Conservation (phyloP, 257 asterid genomes). For the Solanum sejunctum region DNA sequence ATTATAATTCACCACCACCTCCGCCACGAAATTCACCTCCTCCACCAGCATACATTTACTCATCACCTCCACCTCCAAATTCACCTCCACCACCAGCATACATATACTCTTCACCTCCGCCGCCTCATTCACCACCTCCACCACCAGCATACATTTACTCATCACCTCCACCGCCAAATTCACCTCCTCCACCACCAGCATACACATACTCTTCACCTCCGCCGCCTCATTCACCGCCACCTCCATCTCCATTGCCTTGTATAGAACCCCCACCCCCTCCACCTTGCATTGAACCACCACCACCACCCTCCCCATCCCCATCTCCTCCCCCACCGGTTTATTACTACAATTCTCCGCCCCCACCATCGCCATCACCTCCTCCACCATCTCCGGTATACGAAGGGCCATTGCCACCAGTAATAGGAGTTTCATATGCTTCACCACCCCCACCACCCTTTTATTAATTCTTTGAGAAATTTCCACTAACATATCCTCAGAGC, state of each 20-base stretch:
- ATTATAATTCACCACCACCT: conserved; percentile 20
- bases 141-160: background rate
- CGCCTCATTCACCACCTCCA: conserved; percentile 18
- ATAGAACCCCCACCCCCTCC: conserved; percentile 41
- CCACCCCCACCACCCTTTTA: conserved; percentile 93
- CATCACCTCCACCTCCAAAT: conserved; percentile 29
- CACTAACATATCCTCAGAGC: conserved; percentile 26
- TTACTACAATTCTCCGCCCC: conserved; percentile 5
- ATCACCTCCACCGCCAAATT: conserved; percentile 12
- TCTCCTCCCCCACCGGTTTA: conserved; percentile 8
- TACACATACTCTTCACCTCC: conserved; percentile 27
- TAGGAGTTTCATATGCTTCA: conserved; percentile 66
- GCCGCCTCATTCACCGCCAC: conserved; percentile 46
- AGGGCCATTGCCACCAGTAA: conserved; percentile 76
- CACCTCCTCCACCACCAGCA: conserved; percentile 45
- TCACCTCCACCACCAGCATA: background rate
- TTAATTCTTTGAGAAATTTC: conserved; percentile 57
- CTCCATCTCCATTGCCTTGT: conserved; percentile 23
- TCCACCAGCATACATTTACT: conserved; percentile 7
- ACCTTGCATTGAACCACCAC: conserved; percentile 37
- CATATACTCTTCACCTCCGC: conserved; percentile 4
- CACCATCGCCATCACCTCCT: conserved; percentile 5
- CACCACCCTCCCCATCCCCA: conserved; percentile 39
- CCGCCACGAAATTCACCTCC: conserved; percentile 9
- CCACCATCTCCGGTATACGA: conserved; percentile 25